A percentile compares a stretch with the other conserved stretches of the same genome.
Conservation (phyloP, 257 asterid genomes). For the Cynanchum wilfordii region DNA sequence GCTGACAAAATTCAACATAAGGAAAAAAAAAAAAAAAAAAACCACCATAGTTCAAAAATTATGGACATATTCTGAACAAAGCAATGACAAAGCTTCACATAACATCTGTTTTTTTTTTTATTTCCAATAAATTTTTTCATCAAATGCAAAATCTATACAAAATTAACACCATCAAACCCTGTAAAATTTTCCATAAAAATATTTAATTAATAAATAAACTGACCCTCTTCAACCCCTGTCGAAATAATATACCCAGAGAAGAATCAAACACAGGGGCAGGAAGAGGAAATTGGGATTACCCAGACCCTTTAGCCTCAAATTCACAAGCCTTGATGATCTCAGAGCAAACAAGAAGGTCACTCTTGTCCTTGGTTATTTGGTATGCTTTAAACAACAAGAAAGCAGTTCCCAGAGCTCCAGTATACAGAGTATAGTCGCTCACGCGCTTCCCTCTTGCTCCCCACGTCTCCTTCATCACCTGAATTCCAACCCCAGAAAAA, state of each 20-base stretch:
- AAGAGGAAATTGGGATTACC: slow-evolving; percentile 31
- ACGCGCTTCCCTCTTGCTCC: slow-evolving; percentile 41
- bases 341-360: slow-evolving; percentile 53
- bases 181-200: background rate
- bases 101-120: too few relatives aligned
- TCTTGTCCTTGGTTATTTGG: slow-evolving; percentile 44
- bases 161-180: background rate
- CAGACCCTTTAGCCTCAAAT: slow-evolving; percentile 49
- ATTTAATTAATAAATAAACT: background rate
- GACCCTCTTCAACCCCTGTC: background rate
- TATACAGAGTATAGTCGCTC: slow-evolving; percentile 54
- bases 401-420: slow-evolving; percentile 84
- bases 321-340: slow-evolving; percentile 60
- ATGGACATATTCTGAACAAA: too few relatives aligned
- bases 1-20: background rate
- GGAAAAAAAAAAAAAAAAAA: background rate
- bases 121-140: too few relatives aligned
- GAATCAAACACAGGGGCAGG: background rate
- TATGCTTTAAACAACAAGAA: slow-evolving; percentile 74
- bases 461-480: slow-evolving; percentile 85
- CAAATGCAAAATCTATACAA: too few relatives aligned
- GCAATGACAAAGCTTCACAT: background rate
- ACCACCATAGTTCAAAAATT: too few relatives aligned
- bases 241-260: background rate
- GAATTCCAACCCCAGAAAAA: slow-evolving; percentile 20